Base-by-base conservation (phyloP, 106 monocot genomes). In the Apostasia shenzhenica region DNA sequence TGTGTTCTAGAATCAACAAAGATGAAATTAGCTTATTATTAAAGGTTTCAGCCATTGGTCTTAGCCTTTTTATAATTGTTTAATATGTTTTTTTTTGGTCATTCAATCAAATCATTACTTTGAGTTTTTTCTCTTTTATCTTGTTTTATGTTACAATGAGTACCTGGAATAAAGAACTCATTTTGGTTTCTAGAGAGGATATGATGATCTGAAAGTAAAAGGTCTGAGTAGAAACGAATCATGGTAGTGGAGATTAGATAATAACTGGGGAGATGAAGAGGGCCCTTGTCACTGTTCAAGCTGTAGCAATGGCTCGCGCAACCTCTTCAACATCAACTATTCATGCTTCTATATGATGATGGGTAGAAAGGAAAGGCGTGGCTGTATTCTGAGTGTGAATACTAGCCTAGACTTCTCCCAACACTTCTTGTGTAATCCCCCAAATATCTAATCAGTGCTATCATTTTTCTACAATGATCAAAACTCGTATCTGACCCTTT, bases 361-460 rank as follows among this genome's bases (percentile, higher is more conserved):
- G 72, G 82, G 76, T 79, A 54, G 73, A 76, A 74, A 71, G 42
- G 76, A 86, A 80, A 86, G 80, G 86, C 77, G 71, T 79, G 81
- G 74, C 77, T 77, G 70, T 71, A 66, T 79, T 77, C 66, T 4
- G 14, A 77, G 71, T 50, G 37, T 65, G 56, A 74, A 57, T 75
- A 63, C 73, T 67, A 44, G 82, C 63, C 75, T 80, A 80, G 86
- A 86, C 74, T 77, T 77, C 76, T 77, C 82, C 82, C 57, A 45
- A 77, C 57, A 77, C 59, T 73, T 12, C 5, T 50, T 4, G 12
- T 54, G 8, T 13, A 68, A 63, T 55, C 72, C 67, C 71, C 67
- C 65, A 2, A 54, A 11, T 14, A 75, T 77, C 54, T 61, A 44
- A 53, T 80, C 44, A 62, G 49, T 63, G 49, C 80, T 63, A 57